Evolutionary conservation across 164 flowering plant species (phyloP).

Genomic region (Annona squamosa): DNA sequence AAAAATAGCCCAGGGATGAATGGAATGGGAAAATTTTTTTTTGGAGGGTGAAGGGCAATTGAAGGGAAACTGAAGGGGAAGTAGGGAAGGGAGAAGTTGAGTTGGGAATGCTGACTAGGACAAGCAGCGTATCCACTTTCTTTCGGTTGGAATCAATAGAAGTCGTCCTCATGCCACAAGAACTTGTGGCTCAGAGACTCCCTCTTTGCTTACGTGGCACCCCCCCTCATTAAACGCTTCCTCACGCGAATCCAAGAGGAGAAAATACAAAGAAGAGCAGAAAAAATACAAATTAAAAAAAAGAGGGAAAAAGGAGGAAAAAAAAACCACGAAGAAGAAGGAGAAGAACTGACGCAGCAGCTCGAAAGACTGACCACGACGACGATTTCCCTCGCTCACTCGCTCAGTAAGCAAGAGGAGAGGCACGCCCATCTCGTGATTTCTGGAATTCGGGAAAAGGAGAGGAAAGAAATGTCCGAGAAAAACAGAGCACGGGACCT

Average conservation of each 20-base stretch:
- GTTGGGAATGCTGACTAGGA: conserved; percentile 7
- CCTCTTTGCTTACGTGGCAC: conserved; percentile 3
- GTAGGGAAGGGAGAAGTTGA: too few relatives aligned
- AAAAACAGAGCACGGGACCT: conserved; percentile 5
- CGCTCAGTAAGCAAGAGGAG: too few relatives aligned
- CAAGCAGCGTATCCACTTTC: conserved; percentile 5
- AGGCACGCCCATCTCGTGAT: background rate
- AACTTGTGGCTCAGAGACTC: conserved; percentile 7
- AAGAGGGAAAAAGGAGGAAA: background rate
- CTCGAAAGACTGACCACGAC: background rate
- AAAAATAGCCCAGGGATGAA: too few relatives aligned
- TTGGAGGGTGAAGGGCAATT: too few relatives aligned
- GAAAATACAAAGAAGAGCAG: background rate
- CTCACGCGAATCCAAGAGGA: background rate
- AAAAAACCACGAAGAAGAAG: background rate
- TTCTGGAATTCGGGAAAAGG: background rate
- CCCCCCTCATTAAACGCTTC: background rate
- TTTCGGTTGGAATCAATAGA: conserved; percentile 6
- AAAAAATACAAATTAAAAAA: background rate
- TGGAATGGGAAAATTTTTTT: too few relatives aligned
- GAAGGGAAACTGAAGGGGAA: too few relatives aligned
- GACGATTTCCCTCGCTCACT: background rate
- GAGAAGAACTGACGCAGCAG: background rate
- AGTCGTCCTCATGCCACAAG: conserved; percentile 8
- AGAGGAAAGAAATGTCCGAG: conserved; percentile 8